A percentile compares a stretch with the other conserved stretches of the same genome.
Evolutionary conservation across 2,329 filamentous ascomycete species (phyloP).

Genomic region (Monosporascus sp.): DNA sequence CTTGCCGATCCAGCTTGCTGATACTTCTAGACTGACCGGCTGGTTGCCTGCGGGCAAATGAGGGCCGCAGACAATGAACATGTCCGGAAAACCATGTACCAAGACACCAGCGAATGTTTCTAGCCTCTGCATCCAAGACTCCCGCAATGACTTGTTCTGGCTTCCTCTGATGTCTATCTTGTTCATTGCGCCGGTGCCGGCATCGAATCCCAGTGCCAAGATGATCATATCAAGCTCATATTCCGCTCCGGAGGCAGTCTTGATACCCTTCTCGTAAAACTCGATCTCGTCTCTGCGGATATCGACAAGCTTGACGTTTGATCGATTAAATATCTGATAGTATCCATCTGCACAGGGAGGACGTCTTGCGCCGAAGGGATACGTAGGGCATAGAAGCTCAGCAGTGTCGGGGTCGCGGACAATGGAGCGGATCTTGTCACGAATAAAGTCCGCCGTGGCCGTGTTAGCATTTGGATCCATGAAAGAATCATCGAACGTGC

Average conservation of each 20-base stretch:
- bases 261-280: conserved; percentile 27
- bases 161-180: neutral
- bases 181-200: conserved; percentile 21
- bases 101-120: conserved; percentile 12
- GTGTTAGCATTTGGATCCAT: conserved; percentile 4
- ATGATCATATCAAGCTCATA: conserved; percentile 31
- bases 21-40: conserved; percentile 6
- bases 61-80: conserved; percentile 12
- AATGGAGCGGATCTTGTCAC: conserved; percentile 5
- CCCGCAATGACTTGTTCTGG: too few relatives aligned
- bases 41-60: conserved; percentile 12
- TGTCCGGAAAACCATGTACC: conserved; percentile 9
- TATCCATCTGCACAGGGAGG: conserved; percentile 3
- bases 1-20: too few relatives aligned
- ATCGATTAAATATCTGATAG: conserved; percentile 5
- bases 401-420: conserved; percentile 5
- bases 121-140: neutral
- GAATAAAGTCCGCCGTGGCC: conserved; percentile 3
- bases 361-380: conserved; percentile 1
- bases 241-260: conserved; percentile 29
- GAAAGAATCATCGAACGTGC: conserved; percentile 6
- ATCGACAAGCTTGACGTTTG: conserved; percentile 5
- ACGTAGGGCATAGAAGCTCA: conserved; percentile 5
- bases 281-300: conserved; percentile 2
- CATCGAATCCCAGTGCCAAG: conserved; percentile 30